These are phyloP conservation scores for Cyanidiococcus yangmingshanensis DNA, from an alignment of 23 red algal genomes.

Conservation along the genomic window DNA sequence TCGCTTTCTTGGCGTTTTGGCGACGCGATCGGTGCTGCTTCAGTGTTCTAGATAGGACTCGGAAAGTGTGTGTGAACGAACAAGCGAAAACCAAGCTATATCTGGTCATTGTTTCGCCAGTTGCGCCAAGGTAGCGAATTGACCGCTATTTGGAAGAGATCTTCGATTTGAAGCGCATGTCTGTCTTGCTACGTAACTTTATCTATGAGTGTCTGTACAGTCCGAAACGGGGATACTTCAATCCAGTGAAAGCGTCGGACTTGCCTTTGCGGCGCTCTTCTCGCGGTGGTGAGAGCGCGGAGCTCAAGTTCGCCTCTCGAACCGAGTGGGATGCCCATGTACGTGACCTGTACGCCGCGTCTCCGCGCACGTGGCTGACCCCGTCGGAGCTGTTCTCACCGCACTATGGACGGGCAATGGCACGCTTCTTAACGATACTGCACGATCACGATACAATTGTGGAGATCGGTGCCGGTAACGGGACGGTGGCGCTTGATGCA, in stretches of 20 bases:
- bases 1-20: too few species aligned
- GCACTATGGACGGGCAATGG: constrained; percentile 54
- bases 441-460: constrained; percentile 36
- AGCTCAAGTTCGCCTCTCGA: constrained; percentile 16
- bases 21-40: too few species aligned
- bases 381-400: constrained; percentile 79
- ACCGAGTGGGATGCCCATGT: constrained; percentile 16
- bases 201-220: constrained; percentile 21
- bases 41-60: too few species aligned
- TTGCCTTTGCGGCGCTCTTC: constrained; percentile 6
- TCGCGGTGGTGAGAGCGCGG: background rate
- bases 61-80: too few species aligned
- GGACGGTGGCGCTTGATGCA: constrained; percentile 52
- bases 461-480: constrained; percentile 76
- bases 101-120: too few species aligned
- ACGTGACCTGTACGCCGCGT: background rate
- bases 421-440: constrained; percentile 24
- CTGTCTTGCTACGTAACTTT: constrained; percentile 13
- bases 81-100: too few species aligned
- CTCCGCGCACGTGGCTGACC: constrained; percentile 52
- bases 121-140: too few species aligned
- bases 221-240: constrained; percentile 16
- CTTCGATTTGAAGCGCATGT: background rate
- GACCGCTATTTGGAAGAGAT: too few species aligned
- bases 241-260: constrained; percentile 4